Conservation (phyloP, 2,329 filamentous ascomycete species). For the Talaromyces atroroseus region DNA sequence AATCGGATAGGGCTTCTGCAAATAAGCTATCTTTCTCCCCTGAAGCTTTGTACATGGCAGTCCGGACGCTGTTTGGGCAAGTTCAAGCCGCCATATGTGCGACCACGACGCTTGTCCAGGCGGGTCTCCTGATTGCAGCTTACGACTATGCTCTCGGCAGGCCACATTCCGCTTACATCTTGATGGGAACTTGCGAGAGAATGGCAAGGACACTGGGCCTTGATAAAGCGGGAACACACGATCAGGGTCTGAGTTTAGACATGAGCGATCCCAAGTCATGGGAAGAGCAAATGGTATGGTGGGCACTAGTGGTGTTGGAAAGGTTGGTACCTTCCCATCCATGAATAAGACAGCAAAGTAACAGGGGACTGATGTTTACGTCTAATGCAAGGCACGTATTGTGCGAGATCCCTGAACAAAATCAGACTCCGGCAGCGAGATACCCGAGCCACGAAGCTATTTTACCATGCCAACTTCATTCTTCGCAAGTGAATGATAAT, state of each 20-base stretch:
- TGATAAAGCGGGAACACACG: not conserved
- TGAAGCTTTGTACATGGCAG: not conserved
- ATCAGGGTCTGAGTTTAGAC: not conserved
- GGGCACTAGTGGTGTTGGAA: slow-evolving; percentile 1
- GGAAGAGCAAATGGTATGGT: slow-evolving; percentile 3
- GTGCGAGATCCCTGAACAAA: not conserved
- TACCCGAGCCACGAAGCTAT: not conserved
- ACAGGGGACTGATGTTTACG: not conserved
- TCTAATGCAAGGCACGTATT: not conserved
- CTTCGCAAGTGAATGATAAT: not conserved
- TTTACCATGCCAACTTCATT: not conserved
- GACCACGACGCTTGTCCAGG: not conserved
- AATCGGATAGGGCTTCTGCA: not conserved
- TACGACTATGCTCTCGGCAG: slow-evolving; percentile 4
- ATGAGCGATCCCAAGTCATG: not conserved
- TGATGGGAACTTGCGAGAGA: slow-evolving; percentile 1
- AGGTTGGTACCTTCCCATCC: not conserved
- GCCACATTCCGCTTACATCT: not conserved
- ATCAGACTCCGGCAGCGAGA: not conserved
- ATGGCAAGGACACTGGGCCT: slow-evolving; percentile 4
- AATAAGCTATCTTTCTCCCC: not conserved
- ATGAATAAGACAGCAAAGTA: no score
- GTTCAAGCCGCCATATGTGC: slow-evolving; percentile 1
- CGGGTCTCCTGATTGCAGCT: not conserved
- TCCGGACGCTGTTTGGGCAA: not conserved